Evolutionary conservation across 345 rosid genomes (phyloP), one percentile per base, ranked within the genome.

Genomic region (Euclidium syriacum): DNA sequence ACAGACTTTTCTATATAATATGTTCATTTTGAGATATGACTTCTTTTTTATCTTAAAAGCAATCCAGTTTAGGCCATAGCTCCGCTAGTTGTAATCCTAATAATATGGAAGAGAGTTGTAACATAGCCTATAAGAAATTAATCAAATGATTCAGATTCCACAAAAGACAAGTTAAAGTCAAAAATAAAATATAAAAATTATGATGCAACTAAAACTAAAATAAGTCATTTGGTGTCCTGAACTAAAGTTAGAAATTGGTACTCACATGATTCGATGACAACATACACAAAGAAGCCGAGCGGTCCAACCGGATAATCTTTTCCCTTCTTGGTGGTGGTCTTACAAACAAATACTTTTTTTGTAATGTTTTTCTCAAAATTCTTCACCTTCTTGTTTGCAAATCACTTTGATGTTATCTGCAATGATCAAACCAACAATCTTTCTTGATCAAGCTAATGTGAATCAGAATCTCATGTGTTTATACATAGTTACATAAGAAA

Each of bases 51-150:
- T n/a, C n/a, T n/a, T n/a, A n/a, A n/a, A n/a, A n/a, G n/a, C n/a
- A n/a, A n/a, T n/a, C n/a, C n/a, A n/a, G n/a, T n/a, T 73, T 64
- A 80, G 1, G 85, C 83, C 83, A 71, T 64, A 66, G 84, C 81
- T 44, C 81, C 79, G 26, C 81, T 75, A 6, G 89, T 74, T 8
- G 95, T 87, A 6, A 85, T 87, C 79, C 95, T 80, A 79, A 85
- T 87, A 40, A 87, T 85, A 79, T 87, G 91, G 81, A 87, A 87
- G 3, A 87, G 80, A 66, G 89, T 89, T 81, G 95, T 63, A n/a
- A n/a, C n/a, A n/a, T n/a, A n/a, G n/a, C n/a, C n/a, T n/a, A n/a
- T n/a, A n/a, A n/a, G n/a, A n/a, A n/a, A n/a, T n/a, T n/a, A n/a
- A n/a, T n/a, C n/a, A n/a, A n/a, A n/a, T n/a, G n/a, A n/a, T n/a